These are phyloP conservation scores for Annulohypoxylon maeteangense DNA, from an alignment of 495 filamentous ascomycete genomes.

Conservation along the genomic window DNA sequence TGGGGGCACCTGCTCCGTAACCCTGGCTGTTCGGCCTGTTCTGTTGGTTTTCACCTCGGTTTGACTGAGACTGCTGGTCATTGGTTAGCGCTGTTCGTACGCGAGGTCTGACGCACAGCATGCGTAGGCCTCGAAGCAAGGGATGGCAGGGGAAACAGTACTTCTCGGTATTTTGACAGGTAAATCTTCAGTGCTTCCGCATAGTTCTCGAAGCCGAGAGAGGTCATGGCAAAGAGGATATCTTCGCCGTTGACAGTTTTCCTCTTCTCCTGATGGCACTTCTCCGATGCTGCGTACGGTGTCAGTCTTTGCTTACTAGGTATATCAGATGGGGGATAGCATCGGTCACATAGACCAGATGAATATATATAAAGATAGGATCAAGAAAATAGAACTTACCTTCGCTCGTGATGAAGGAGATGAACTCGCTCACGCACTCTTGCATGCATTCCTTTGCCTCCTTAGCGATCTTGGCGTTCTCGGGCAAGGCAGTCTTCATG, in stretches of 20 bases:
- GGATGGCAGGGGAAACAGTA: conserved; percentile 63
- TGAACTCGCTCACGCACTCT: conserved; percentile 99
- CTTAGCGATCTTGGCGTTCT: conserved; percentile 99
- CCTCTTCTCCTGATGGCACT: conserved; percentile 98
- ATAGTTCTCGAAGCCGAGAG: conserved; percentile 98
- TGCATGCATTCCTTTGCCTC: conserved; percentile 99
- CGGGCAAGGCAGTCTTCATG: conserved; percentile 96
- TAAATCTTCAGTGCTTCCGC: conserved; percentile 98
- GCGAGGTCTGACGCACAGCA: conserved; percentile 17
- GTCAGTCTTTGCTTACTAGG: conserved; percentile 35
- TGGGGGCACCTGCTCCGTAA: conserved; percentile 64
- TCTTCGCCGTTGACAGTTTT: conserved; percentile 99
- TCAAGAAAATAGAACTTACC: conserved; percentile 65
- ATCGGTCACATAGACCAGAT: conserved; percentile 27
- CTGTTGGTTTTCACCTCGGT: conserved; percentile 75
- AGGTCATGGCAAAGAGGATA: conserved; percentile 98
- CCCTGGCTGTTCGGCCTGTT: conserved; percentile 76
- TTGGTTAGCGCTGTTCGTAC: conserved; percentile 48
- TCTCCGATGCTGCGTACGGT: conserved; percentile 84
- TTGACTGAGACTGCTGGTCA: conserved; percentile 74
- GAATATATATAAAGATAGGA: background rate
- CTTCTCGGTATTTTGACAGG: conserved; percentile 96
- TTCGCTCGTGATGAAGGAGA: conserved; percentile 99
- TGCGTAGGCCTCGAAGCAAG: conserved; percentile 26
- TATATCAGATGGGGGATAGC: conserved; percentile 25